Percentiles rank a stretch among this genome's conserved stretches.
Evolutionary conservation across 2,329 filamentous ascomycete species (phyloP).

Genomic region (Fusarium paranaense): DNA sequence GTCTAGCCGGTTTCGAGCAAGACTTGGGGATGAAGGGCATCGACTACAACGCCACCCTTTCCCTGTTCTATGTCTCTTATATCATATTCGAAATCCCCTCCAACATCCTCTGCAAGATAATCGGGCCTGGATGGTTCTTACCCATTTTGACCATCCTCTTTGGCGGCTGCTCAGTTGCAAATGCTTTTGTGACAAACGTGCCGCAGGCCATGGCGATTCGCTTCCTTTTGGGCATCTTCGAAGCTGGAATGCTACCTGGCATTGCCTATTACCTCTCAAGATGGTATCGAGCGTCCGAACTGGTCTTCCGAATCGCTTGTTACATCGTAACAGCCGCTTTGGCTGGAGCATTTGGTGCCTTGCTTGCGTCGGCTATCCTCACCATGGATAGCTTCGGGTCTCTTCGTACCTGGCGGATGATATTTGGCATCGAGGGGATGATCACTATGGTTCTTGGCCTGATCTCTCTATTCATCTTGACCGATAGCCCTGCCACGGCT

Average conservation of each 20-base stretch:
- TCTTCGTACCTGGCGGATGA: not conserved
- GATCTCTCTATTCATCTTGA: not conserved
- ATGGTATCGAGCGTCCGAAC: not conserved
- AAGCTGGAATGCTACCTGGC: not conserved
- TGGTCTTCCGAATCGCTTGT: not conserved
- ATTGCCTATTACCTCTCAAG: not conserved
- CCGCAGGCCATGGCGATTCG: not conserved
- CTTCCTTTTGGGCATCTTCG: not conserved
- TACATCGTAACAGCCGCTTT: not conserved
- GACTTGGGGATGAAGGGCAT: not conserved
- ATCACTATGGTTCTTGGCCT: not conserved
- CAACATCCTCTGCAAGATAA: not conserved
- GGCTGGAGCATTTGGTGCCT: not conserved
- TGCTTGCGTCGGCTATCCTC: not conserved
- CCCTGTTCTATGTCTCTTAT: not conserved
- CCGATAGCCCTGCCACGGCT: not conserved
- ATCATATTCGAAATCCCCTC: not conserved
- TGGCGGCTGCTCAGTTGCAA: not conserved
- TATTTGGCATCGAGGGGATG: not conserved
- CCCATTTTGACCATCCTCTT: not conserved
- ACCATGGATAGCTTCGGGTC: not conserved
- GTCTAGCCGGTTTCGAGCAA: not conserved
- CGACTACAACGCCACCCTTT: not conserved
- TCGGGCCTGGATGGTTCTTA: not conserved
- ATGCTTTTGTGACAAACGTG: not conserved